Base-by-base conservation (phyloP, 148 eudicot species). In the Vaccinium macrocarpon region DNA sequence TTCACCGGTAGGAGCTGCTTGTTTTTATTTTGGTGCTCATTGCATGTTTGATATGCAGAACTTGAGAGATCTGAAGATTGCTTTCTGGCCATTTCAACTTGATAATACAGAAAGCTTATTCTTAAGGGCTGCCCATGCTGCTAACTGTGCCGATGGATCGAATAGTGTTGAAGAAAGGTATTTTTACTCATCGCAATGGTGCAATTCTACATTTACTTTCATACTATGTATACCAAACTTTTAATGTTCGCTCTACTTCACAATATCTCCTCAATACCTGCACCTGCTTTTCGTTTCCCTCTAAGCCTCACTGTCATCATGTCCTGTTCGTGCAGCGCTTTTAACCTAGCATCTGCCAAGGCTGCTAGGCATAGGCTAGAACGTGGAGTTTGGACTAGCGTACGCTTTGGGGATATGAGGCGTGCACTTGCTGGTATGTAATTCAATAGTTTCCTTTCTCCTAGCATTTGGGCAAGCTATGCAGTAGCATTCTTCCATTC, bases 301-400 rank as follows among this genome's bases (percentile, higher is more conserved):
- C 38, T 16, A 29, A 66, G 76, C 61, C 78, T 72, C 21, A 83
- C 53, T 72, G 68, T 82, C 46, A 56, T 82, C 46, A 56, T 59
- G 25, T 48, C 53, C 51, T 10, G 29, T 84, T 59, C 9, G 53
- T 85, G 81, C 85, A 95, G 98, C 89, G 95, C 87, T 73, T 86
- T 88, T 84, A 89, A 91, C 84, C 90, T 90, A 83, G 98, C 98
- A 77, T 93, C 98, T 87, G 97, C 93, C 71, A 95, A 95, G 90
- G 98, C 97, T 87, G 97, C 98, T 46, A 91, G 88, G 84, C 98
- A 95, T 84, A 87, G 98, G 91, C 90, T 95, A 57, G 93, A 93
- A 83, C 92, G 97, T 84, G 98, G 98, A 53, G 97, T 95, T 79
- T 95, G 98, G 98, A 95, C 97, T 76, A 95, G 97, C 77, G 95